Evolutionary conservation across 176 grass and related monocot species (phyloP).

Genomic region (Bromus sterilis): DNA sequence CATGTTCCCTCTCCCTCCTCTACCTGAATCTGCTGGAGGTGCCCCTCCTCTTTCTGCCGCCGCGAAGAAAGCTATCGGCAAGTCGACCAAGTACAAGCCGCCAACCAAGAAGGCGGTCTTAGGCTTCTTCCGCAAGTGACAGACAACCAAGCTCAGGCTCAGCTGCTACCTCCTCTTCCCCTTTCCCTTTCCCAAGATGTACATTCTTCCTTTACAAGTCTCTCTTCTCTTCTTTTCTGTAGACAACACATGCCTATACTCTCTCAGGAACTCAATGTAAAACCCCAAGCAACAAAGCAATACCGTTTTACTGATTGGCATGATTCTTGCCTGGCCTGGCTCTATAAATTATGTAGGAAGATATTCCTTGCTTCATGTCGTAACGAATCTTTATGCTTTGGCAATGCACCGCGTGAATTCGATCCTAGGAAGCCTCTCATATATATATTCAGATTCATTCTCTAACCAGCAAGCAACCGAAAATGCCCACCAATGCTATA

Average conservation of each 20-base stretch:
- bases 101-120: constrained; percentile 33
- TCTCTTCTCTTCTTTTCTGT: background rate
- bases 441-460: constrained; percentile 5
- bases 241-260: background rate
- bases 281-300: background rate
- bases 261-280: background rate
- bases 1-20: background rate
- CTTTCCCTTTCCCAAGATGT: too few species aligned
- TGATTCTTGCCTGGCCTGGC: background rate
- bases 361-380: constrained; percentile 7
- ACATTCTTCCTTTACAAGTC: background rate
- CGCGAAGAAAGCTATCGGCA: background rate
- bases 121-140: constrained; percentile 44
- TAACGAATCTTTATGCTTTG: background rate
- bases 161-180: background rate
- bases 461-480: constrained; percentile 40
- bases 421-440: background rate
- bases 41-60: background rate
- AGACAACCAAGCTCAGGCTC: background rate
- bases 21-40: background rate
- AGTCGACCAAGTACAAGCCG: constrained; percentile 27
- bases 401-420: background rate
- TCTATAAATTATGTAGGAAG: constrained; percentile 7
- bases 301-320: background rate
- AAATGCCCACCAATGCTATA: background rate